phyloP scores from a whole-genome alignment of 225 moss, liverwort and hornwort genomes.

The Neckera pumila region DNA sequence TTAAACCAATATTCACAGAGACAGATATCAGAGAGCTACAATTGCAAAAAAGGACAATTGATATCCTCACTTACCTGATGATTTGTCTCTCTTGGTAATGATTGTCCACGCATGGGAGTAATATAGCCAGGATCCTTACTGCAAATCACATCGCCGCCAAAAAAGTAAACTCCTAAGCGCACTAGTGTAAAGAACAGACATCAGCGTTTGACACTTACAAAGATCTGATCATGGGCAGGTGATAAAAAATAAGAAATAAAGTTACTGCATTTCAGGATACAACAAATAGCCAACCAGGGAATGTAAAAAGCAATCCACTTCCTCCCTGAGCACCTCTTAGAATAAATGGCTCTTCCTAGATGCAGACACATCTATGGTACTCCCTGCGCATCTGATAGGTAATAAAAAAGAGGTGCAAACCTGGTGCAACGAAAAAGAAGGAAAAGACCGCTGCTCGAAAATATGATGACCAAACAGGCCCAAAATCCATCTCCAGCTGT shows the following conservation, averaged over 20 bases:
- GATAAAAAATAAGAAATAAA: not conserved
- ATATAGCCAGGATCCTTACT: conserved; percentile 96
- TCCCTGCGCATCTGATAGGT: not conserved
- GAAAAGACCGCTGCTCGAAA: conserved; percentile 69
- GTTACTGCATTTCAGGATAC: not conserved
- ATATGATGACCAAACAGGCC: conserved; percentile 72
- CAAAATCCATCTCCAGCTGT: conserved; percentile 85
- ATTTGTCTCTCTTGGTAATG: conserved; percentile 27
- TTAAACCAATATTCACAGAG: not conserved
- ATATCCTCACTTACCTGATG: conserved; percentile 26
- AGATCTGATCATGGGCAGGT: not conserved
- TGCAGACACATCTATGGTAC: not conserved
- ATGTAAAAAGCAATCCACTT: not conserved
- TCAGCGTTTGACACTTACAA: not conserved
- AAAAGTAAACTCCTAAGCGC: not conserved
- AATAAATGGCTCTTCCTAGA: not conserved
- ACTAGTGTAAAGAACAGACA: not conserved
- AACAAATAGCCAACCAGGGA: not conserved
- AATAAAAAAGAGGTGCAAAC: conserved; percentile 14
- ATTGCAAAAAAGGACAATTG: not conserved
- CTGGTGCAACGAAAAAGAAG: conserved; percentile 86
- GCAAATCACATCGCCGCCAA: conserved; percentile 6
- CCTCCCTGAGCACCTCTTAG: not conserved
- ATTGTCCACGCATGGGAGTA: conserved; percentile 26
- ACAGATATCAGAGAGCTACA: not conserved